Evolutionary conservation across 495 filamentous ascomycete genomes (phyloP).

Genomic region (Penicillium tannophilum): DNA sequence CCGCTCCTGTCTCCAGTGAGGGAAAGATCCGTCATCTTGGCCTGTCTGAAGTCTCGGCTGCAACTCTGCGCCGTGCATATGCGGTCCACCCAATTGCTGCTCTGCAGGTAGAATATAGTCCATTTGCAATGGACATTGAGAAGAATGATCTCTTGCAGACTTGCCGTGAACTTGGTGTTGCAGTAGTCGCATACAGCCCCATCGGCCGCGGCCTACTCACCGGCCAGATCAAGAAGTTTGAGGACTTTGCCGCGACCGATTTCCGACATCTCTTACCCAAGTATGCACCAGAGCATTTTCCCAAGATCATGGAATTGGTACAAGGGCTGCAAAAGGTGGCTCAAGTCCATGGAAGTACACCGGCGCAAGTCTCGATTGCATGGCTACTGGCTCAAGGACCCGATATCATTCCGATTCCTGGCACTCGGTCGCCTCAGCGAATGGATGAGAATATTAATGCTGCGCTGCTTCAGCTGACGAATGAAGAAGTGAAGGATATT

Average conservation of each 20-base stretch:
- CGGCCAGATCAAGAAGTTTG: slow-evolving; percentile 43
- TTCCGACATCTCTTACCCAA: slow-evolving; percentile 44
- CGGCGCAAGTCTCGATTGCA: slow-evolving; percentile 18
- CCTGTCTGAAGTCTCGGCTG: slow-evolving; percentile 56
- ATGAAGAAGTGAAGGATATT: slow-evolving; percentile 43
- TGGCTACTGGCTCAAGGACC: slow-evolving; percentile 45
- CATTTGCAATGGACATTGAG: slow-evolving; percentile 63
- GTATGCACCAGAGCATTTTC: slow-evolving; percentile 54
- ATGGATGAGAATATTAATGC: slow-evolving; percentile 58
- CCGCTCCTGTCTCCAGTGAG: slow-evolving; percentile 38
- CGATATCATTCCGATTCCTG: slow-evolving; percentile 60
- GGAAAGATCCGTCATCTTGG: slow-evolving; percentile 57
- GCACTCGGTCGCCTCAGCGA: slow-evolving; percentile 54
- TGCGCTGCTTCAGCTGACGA: slow-evolving; percentile 42
- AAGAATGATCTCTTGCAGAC: slow-evolving; percentile 52
- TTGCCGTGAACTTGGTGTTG: slow-evolving; percentile 62
- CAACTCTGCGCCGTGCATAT: slow-evolving; percentile 62
- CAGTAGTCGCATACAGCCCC: slow-evolving; percentile 63
- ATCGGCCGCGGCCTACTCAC: slow-evolving; percentile 62
- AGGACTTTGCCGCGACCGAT: slow-evolving; percentile 49
- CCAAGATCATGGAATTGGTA: slow-evolving; percentile 52
- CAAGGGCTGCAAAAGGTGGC: slow-evolving; percentile 45
- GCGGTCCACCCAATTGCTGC: slow-evolving; percentile 61
- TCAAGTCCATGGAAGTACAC: slow-evolving; percentile 26
- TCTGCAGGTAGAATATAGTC: slow-evolving; percentile 65